These are phyloP conservation scores for Trichoderma citrinoviride DNA, from an alignment of 2,329 filamentous ascomycete species.

Conservation along the genomic window DNA sequence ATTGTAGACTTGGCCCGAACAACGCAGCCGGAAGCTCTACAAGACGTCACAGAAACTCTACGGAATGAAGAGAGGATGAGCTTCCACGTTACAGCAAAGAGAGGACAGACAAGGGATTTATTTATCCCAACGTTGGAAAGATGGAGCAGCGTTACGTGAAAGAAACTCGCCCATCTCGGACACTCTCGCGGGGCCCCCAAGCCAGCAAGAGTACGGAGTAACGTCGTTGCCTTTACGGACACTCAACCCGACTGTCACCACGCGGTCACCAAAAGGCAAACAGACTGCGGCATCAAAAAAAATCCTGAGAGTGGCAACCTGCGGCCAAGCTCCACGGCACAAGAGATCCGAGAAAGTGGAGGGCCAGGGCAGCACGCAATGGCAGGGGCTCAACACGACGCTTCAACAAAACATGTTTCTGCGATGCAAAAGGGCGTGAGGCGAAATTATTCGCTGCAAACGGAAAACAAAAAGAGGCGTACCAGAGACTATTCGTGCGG, in stretches of 20 bases:
- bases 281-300: background rate
- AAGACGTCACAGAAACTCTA: background rate
- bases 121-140: background rate
- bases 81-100: background rate
- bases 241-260: background rate
- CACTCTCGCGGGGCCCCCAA: background rate
- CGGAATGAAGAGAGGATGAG: background rate
- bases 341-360: slow-evolving; percentile 12
- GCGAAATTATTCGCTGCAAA: slow-evolving; percentile 3
- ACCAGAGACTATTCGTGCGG: too few species aligned
- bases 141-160: slow-evolving; percentile 5
- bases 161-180: background rate
- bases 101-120: slow-evolving; percentile 4
- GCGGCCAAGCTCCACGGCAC: slow-evolving; percentile 5
- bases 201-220: background rate
- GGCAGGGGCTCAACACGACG: background rate
- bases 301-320: background rate
- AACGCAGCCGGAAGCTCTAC: slow-evolving; percentile 5
- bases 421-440: background rate
- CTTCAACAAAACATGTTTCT: background rate
- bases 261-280: background rate
- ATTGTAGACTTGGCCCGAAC: background rate
- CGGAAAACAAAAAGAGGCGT: too few species aligned
- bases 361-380: slow-evolving; percentile 13
- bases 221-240: background rate